phyloP scores from a whole-genome alignment of 139 green algal genomes.

The Axilococcus clingmanii region DNA sequence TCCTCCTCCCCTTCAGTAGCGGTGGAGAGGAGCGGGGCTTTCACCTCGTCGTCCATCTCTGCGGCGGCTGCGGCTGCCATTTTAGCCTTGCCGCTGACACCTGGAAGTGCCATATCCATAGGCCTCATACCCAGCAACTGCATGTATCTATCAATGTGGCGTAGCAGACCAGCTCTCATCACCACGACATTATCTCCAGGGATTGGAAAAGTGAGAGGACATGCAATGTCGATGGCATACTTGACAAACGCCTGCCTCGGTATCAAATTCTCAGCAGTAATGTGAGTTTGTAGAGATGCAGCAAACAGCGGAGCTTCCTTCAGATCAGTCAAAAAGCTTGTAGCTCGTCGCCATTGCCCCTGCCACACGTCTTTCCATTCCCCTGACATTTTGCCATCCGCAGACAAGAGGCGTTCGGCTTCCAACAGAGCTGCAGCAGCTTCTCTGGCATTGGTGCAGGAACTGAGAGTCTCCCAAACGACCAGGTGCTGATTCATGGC shows the following conservation, averaged over 20 bases:
- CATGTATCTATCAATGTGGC: constrained; percentile 54
- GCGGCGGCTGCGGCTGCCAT: too few relatives aligned
- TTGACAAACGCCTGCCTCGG: constrained; percentile 42
- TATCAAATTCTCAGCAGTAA: constrained; percentile 23
- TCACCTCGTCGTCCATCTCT: too few relatives aligned
- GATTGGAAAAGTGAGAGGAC: constrained; percentile 54
- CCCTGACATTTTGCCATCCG: constrained; percentile 10
- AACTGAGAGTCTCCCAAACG: constrained; percentile 12
- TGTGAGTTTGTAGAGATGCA: constrained; percentile 41
- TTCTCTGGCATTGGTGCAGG: constrained; percentile 1
- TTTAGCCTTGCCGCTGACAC: too few relatives aligned
- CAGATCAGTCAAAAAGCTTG: constrained; percentile 15
- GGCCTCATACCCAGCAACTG: constrained; percentile 17
- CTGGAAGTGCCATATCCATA: neutral
- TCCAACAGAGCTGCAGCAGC: constrained; percentile 19
- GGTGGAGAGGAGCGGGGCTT: too few relatives aligned
- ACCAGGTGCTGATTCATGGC: neutral
- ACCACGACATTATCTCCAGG: constrained; percentile 43
- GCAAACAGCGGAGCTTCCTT: constrained; percentile 38
- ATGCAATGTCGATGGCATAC: constrained; percentile 30
- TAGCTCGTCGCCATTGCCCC: constrained; percentile 29
- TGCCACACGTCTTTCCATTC: constrained; percentile 35
- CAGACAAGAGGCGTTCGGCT: constrained; percentile 22
- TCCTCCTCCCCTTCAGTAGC: too few relatives aligned
- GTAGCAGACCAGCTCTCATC: constrained; percentile 42